Evolutionary conservation across 345 rosid species (phyloP).

Genomic region (Eucalyptus curtisii): DNA sequence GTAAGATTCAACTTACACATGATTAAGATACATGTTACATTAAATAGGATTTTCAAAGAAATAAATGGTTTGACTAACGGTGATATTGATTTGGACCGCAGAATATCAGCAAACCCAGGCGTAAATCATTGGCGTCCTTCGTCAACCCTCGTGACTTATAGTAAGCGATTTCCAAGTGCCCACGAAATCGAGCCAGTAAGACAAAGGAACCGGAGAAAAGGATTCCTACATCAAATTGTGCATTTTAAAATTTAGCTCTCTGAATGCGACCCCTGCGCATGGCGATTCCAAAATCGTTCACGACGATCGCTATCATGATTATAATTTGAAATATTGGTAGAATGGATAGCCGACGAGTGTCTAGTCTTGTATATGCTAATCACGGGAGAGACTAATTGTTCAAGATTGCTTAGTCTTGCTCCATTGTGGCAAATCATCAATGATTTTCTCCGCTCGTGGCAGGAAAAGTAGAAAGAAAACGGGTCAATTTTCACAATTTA

Average conservation of each 20-base stretch:
- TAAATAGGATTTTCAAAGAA: background rate
- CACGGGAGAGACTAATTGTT: background rate
- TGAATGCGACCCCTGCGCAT: background rate
- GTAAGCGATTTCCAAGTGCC: background rate
- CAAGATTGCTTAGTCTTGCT: background rate
- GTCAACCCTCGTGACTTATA: background rate
- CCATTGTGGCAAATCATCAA: background rate
- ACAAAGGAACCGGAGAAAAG: background rate
- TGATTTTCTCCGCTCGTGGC: background rate
- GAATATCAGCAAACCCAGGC: background rate
- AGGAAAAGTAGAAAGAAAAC: background rate
- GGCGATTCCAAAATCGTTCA: background rate
- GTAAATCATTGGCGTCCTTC: background rate
- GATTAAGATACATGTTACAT: background rate
- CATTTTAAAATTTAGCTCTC: background rate
- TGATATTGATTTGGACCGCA: background rate
- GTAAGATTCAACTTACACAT: background rate
- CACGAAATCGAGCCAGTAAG: background rate
- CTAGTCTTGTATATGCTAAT: background rate
- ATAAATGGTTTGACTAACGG: background rate
- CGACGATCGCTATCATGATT: background rate
- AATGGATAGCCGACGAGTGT: background rate
- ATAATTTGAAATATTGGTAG: background rate
- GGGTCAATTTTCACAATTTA: background rate
- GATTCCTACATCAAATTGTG: background rate